A percentile compares a stretch with the other conserved stretches of the same genome.
phyloP scores from a whole-genome alignment of 345 rosid genomes.

The Salix arbutifolia region DNA sequence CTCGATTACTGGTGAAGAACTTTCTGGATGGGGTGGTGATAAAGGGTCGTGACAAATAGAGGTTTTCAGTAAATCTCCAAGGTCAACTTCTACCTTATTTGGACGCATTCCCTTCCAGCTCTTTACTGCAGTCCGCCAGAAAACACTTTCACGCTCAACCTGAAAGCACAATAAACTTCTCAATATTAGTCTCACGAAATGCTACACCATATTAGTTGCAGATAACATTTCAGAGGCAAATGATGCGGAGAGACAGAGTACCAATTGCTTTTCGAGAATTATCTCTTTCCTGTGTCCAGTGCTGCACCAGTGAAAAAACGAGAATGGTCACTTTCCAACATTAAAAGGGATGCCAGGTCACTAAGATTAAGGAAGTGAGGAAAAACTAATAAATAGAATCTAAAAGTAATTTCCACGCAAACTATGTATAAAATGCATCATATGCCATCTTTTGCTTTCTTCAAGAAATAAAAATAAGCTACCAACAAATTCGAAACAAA shows the following conservation, averaged over 20 bases:
- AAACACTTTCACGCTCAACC: slow-evolving; percentile 62
- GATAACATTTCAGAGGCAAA: not conserved
- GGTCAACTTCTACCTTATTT: slow-evolving; percentile 9
- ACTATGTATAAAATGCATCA: too few relatives aligned
- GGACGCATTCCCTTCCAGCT: slow-evolving; percentile 18
- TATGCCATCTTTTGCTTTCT: too few relatives aligned
- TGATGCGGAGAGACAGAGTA: slow-evolving; percentile 12
- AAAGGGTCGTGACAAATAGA: slow-evolving; percentile 18
- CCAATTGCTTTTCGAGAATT: slow-evolving; percentile 67
- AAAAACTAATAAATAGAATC: too few relatives aligned
- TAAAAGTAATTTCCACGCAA: too few relatives aligned
- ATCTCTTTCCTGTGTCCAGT: slow-evolving; percentile 77
- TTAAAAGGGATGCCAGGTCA: not conserved
- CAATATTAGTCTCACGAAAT: too few relatives aligned
- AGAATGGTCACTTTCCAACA: slow-evolving; percentile 8
- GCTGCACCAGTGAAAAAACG: slow-evolving; percentile 44
- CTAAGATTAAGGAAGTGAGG: not conserved
- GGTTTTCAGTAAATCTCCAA: slow-evolving; percentile 11
- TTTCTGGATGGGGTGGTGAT: not conserved
- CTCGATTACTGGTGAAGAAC: slow-evolving; percentile 8
- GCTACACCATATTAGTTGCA: not conserved
- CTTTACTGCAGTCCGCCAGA: slow-evolving; percentile 56
- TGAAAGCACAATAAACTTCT: slow-evolving; percentile 19
- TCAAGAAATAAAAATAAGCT: too few relatives aligned
- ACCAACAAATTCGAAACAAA: too few relatives aligned